These are phyloP conservation scores for Rhizophora mangle DNA, from an alignment of 345 rosid genomes.

Conservation along the genomic window DNA sequence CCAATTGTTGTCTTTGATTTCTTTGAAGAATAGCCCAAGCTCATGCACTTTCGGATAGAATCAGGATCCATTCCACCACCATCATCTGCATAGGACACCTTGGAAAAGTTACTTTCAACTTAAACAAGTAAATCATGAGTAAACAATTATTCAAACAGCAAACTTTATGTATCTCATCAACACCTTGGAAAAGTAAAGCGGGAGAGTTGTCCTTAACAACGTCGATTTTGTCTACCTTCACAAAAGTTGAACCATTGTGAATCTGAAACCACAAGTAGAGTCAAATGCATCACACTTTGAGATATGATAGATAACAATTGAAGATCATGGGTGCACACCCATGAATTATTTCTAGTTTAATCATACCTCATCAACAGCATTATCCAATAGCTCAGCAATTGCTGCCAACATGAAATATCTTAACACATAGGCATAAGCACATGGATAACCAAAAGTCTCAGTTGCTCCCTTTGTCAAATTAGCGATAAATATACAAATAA, in stretches of 20 bases:
- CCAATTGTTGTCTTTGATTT: slow-evolving; percentile 84
- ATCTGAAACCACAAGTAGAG: slow-evolving; percentile 37
- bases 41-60: slow-evolving; percentile 82
- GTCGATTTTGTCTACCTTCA: slow-evolving; percentile 79
- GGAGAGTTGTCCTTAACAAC: slow-evolving; percentile 73
- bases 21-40: slow-evolving; percentile 97
- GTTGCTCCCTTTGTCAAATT: not conserved
- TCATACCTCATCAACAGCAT: slow-evolving; percentile 92
- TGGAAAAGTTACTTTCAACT: slow-evolving; percentile 7
- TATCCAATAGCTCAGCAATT: slow-evolving; percentile 92
- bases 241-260: slow-evolving; percentile 77
- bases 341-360: not conserved
- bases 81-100: slow-evolving; percentile 56
- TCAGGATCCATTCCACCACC: slow-evolving; percentile 95
- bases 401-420: slow-evolving; percentile 46
- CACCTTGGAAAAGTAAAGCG: slow-evolving; percentile 77
- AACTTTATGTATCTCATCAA: slow-evolving; percentile 9
- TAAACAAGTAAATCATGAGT: slow-evolving; percentile 9
- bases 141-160: not conserved
- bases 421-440: not conserved
- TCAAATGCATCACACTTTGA: too few species aligned
- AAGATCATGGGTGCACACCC: too few species aligned
- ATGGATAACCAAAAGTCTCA: not conserved
- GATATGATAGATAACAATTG: too few species aligned
- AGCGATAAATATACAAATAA: not conserved